Base-by-base conservation (phyloP, 2,329 filamentous ascomycete species). In the Sporothrix curviconia region DNA sequence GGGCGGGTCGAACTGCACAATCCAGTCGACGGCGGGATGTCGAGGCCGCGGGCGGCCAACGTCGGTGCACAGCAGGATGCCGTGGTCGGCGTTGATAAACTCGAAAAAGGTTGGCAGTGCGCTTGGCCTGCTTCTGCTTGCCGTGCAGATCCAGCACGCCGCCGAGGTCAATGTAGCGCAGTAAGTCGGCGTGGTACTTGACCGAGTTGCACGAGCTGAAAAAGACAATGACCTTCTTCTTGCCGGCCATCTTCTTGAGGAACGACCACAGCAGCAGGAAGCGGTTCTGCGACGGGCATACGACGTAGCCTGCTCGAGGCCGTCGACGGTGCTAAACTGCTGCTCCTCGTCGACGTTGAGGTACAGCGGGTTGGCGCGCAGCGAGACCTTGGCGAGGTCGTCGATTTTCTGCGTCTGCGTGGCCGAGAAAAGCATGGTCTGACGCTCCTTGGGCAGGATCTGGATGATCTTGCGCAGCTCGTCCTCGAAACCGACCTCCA, bases 21-120 rank as follows among this genome's bases (percentile, higher is more conserved):
- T 95, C 86, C 89, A 97, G 75, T 97, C 92, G 43, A 97, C 92
- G 22, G 89, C 86, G 92, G 92, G 62, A 97, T 96, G 81, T 86
- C 94, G 50, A 99, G 81, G 36, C 94, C 94, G 77, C 94, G 81
- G 3, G 94, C 94, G 46, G 94, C 94, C n/a, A 62, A 99, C 94
- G 67, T 99, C 94, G 0, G 94, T 99, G 75, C 92, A 96, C 65
- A 99, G 94, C 55, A 99, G 74, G 0, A 89, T 95, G 24, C 92
- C 94, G 63, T 88, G 83, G 63, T 85, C 85, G 17, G 92, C 78
- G 62, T 81, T 81, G 71, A 77, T 79, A 43, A 99, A 99, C 71
- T 97, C 92, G 72, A 97, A 99, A 72, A 99, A 99, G 1, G 91
- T 96, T n/a, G 69, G 95, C 95, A 24, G 94, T 99, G n/a, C 94